Evolutionary conservation across 164 flowering plant species (phyloP).

Genomic region (Aristolochia contorta): DNA sequence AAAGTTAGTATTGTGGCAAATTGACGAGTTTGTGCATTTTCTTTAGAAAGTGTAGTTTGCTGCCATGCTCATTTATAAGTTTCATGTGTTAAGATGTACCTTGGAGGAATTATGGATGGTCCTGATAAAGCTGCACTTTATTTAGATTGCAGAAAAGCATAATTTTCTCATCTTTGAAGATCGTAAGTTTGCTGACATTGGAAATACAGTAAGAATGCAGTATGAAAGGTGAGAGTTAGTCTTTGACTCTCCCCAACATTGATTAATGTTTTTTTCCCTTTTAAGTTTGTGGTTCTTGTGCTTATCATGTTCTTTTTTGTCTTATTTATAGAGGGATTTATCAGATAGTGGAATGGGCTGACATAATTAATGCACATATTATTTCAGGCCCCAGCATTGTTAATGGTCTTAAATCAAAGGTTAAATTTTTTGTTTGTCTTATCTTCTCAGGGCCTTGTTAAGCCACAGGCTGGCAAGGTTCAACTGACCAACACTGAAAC

Average conservation of each 20-base stretch:
- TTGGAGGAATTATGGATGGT: too few relatives aligned
- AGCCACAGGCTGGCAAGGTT: too few relatives aligned
- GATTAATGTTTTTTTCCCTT: slow-evolving; percentile 1
- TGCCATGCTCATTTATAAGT: too few relatives aligned
- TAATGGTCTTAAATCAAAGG: slow-evolving; percentile 16
- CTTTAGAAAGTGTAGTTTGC: not conserved
- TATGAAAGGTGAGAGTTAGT: slow-evolving; percentile 68
- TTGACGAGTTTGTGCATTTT: not conserved
- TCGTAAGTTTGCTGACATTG: slow-evolving; percentile 98
- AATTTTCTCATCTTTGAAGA: slow-evolving; percentile 95
- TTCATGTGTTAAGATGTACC: too few relatives aligned
- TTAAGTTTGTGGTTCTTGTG: not conserved
- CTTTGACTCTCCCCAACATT: not conserved
- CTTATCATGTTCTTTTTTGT: not conserved
- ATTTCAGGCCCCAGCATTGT: slow-evolving; percentile 95
- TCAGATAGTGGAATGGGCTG: slow-evolving; percentile 91
- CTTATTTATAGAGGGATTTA: slow-evolving; percentile 61
- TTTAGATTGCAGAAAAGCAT: slow-evolving; percentile 84
- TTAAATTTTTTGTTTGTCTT: too few relatives aligned
- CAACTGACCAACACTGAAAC: too few relatives aligned
- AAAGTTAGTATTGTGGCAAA: too few relatives aligned
- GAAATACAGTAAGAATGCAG: slow-evolving; percentile 97
- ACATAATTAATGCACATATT: slow-evolving; percentile 87
- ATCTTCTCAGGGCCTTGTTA: too few relatives aligned
- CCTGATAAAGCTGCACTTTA: not conserved